Conservation (phyloP, 2,329 filamentous ascomycete genomes). For the Venturiaceae sp. region DNA sequence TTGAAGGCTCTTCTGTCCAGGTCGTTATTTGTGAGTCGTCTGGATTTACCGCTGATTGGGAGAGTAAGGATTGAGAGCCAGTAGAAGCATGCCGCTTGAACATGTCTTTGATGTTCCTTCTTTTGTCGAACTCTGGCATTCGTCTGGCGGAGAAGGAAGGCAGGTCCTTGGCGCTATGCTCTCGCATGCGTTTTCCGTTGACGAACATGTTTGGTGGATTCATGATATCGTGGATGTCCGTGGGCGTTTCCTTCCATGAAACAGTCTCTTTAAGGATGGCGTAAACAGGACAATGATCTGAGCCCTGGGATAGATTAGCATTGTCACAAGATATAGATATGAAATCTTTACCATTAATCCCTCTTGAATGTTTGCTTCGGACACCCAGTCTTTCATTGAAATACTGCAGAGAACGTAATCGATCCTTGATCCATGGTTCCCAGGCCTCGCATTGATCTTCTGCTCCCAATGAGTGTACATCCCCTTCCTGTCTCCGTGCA, state of each 20-base stretch:
- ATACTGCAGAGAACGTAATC: slow-evolving; percentile 85
- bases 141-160: slow-evolving; percentile 71
- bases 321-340: not conserved
- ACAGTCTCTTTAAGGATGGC: slow-evolving; percentile 61
- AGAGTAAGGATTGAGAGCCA: slow-evolving; percentile 3
- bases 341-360: slow-evolving; percentile 56
- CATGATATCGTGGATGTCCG: slow-evolving; percentile 61
- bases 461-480: slow-evolving; percentile 99
- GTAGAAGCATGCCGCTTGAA: slow-evolving; percentile 37
- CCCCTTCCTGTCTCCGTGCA: slow-evolving; percentile 66
- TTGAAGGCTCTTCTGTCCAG: not conserved
- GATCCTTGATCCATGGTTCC: slow-evolving; percentile 85
- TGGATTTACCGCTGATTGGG: not conserved
- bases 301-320: slow-evolving; percentile 47
- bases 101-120: slow-evolving; percentile 88
- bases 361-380: slow-evolving; percentile 78
- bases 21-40: not conserved
- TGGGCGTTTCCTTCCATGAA: slow-evolving; percentile 34
- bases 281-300: slow-evolving; percentile 93
- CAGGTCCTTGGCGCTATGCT: slow-evolving; percentile 58
- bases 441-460: slow-evolving; percentile 88
- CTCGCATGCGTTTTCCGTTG: slow-evolving; percentile 52
- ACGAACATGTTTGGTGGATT: slow-evolving; percentile 66
- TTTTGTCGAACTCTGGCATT: slow-evolving; percentile 78
- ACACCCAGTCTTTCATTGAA: slow-evolving; percentile 71